phyloP scores from a whole-genome alignment of 1,284 basidiomycete species.

The Athelia sp. region DNA sequence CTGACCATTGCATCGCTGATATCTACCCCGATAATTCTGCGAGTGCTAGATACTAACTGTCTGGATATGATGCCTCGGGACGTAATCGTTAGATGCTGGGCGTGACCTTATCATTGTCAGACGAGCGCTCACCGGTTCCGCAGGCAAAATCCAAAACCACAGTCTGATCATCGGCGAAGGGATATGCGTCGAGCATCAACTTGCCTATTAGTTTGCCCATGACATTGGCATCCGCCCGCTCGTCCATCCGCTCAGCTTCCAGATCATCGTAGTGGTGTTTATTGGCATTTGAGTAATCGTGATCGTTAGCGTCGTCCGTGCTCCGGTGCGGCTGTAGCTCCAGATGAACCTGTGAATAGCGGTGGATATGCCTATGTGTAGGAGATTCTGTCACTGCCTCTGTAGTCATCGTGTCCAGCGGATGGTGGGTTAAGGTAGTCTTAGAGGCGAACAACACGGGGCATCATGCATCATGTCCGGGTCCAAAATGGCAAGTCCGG shows the following conservation, averaged over 20 bases:
- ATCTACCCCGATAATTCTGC: conserved; percentile 63
- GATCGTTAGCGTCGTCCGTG: too few species aligned
- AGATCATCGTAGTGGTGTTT: neutral
- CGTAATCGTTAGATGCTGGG: too few species aligned
- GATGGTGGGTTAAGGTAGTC: too few species aligned
- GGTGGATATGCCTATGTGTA: neutral
- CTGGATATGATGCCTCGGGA: conserved; percentile 61
- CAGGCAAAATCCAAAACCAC: conserved; percentile 68
- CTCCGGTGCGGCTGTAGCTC: too few species aligned
- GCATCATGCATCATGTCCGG: too few species aligned
- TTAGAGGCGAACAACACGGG: too few species aligned
- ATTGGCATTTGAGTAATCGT: neutral
- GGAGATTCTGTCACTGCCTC: too few species aligned
- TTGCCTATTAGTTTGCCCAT: neutral
- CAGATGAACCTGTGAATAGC: conserved; percentile 2
- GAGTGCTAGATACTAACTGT: conserved; percentile 47
- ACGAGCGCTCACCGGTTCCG: conserved; percentile 46
- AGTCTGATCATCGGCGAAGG: conserved; percentile 52
- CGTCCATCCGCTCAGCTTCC: neutral
- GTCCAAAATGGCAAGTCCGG: too few species aligned
- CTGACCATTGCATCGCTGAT: conserved; percentile 62
- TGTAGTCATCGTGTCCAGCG: too few species aligned
- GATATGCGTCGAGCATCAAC: conserved; percentile 36
- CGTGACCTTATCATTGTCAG: too few species aligned
- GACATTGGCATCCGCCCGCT: neutral